Conservation (phyloP, 148 eudicot species). For the Rhododendron ovatum region DNA sequence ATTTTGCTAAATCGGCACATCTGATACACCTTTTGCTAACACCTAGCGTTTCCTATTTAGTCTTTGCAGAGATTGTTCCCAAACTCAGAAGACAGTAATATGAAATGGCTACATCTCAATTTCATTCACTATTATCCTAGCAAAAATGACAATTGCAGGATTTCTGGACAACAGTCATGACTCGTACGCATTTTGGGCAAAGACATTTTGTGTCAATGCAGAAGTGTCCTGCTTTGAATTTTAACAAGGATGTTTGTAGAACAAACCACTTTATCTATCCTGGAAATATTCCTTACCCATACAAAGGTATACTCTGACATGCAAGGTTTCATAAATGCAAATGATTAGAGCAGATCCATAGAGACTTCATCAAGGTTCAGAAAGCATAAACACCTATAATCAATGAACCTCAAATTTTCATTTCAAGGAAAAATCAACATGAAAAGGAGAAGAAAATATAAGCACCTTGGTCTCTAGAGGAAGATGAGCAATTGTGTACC, state of each 20-base stretch:
- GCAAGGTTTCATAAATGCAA: not conserved
- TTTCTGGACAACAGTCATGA: not conserved
- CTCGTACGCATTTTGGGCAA: not conserved
- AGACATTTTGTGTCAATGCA: not conserved
- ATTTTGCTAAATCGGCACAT: not conserved
- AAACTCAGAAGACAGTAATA: not conserved
- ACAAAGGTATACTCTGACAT: not conserved
- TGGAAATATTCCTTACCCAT: not conserved
- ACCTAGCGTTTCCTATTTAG: not conserved
- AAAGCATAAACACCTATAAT: not conserved
- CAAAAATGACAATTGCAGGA: not conserved
- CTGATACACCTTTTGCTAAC: not conserved
- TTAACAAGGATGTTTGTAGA: not conserved
- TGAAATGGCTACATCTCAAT: not conserved
- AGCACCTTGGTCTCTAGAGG: not conserved
- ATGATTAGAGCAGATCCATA: not conserved
- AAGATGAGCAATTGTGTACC: conserved; percentile 26
- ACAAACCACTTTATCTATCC: not conserved
- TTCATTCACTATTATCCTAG: not conserved
- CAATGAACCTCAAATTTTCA: not conserved
- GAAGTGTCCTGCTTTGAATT: not conserved
- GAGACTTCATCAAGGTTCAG: not conserved
- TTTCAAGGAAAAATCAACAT: not conserved
- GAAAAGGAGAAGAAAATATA: not conserved
- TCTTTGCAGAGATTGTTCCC: not conserved